Evolutionary conservation across 2,329 filamentous ascomycete genomes (phyloP), one percentile per base, ranked within the genome.

Genomic region (Cladosporium sp.): DNA sequence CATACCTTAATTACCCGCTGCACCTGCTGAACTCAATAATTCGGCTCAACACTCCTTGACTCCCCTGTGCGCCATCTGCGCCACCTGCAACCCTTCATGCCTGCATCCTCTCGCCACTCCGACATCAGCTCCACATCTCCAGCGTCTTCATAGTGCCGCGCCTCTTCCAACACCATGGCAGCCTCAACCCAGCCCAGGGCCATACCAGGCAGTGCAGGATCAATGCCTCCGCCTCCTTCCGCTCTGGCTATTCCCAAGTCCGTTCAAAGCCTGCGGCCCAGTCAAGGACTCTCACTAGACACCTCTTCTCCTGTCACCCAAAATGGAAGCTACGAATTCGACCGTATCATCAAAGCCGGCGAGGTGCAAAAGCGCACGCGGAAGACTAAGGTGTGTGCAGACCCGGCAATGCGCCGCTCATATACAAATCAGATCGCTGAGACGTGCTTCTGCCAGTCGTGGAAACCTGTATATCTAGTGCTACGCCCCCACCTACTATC

Each of bases 241-340:
- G 62, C 50, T 61, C 40, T 68, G 26, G 50, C 53, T 18, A 49
- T 70, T n/a, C 70, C 69, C 11, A 59, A 61, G n/a, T 65, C 68
- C 2, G 46, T 62, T 10, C 68, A 69, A 23, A 64, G 53, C 29
- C 44, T 67, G 52, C 65, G 64, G 53, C 40, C 62, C 18, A n/a
- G 26, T n/a, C 50, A 60, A 31, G 50, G 56, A 71, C 78, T 87
- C 29, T 82, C 81, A 29, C 75, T 89, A 52, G 88, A 91, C 69
- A 84, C 88, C 18, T 88, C 92, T 74, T 95, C 92, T 33, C 92
- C 93, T 5, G 92, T 98, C 69, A 96, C 94, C 76, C 90, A 96
- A 78, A 93, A 96, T 78, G 95, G 95, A 68, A 95, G 92, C 78
- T 99, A 97, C 77, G 93, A 95, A 74, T 96, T 96, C 74, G 95